Conservation (phyloP, 2,329 filamentous ascomycete species). For the Fusarium euwallaceae region DNA sequence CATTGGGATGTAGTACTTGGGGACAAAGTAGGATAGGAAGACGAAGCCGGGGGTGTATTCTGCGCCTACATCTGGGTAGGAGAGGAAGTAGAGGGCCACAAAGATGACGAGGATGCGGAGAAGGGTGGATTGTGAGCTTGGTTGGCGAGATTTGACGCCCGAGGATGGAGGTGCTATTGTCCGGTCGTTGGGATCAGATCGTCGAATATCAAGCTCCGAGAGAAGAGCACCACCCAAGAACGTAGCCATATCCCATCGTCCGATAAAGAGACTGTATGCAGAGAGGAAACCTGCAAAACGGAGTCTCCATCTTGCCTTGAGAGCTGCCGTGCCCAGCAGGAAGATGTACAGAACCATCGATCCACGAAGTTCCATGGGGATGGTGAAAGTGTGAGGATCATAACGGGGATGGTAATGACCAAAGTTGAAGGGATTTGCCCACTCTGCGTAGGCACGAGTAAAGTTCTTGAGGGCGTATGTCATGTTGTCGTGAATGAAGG, state of each 20-base stretch:
- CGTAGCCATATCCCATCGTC: conserved; percentile 57
- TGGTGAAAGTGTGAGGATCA: conserved; percentile 58
- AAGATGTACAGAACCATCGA: conserved; percentile 58
- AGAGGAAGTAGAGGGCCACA: conserved; percentile 55
- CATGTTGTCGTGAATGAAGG: conserved; percentile 55
- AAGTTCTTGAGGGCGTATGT: conserved; percentile 56
- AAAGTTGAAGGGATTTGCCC: conserved; percentile 58
- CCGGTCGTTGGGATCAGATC: conserved; percentile 32
- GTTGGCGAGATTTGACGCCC: conserved; percentile 14
- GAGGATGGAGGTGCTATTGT: conserved; percentile 28
- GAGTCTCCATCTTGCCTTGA: conserved; percentile 53
- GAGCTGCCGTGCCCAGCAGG: conserved; percentile 53
- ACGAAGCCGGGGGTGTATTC: conserved; percentile 56
- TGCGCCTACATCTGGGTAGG: conserved; percentile 55
- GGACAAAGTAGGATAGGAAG: conserved; percentile 50
- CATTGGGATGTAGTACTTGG: conserved; percentile 53
- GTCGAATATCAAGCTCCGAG: conserved; percentile 54
- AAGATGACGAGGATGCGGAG: conserved; percentile 48
- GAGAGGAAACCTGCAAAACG: conserved; percentile 48
- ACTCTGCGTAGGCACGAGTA: conserved; percentile 53
- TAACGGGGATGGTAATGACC: conserved; percentile 56
- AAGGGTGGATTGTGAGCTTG: conserved; percentile 21
- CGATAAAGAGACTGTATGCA: conserved; percentile 51
- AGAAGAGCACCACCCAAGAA: conserved; percentile 55
- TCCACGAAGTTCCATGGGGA: conserved; percentile 58